A percentile compares a stretch with the other conserved stretches of the same genome.
Conservation (phyloP, 2,329 filamentous ascomycete genomes). For the Lasiodiplodia gonubiensis region DNA sequence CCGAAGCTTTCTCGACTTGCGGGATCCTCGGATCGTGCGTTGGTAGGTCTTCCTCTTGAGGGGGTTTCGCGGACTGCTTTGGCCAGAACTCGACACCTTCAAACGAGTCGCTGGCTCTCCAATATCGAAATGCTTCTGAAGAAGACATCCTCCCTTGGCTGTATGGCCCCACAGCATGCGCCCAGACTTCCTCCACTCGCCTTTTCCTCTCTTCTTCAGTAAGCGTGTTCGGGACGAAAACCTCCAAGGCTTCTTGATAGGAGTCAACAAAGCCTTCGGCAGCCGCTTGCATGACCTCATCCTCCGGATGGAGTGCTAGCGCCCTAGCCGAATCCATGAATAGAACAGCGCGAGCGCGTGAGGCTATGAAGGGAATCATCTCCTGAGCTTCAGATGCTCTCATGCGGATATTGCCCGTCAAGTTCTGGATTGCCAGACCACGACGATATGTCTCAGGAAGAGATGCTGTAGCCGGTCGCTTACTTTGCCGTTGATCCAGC, state of each 20-base stretch:
- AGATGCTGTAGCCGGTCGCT: conserved; percentile 34
- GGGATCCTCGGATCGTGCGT: conserved; percentile 31
- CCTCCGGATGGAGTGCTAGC: conserved; percentile 33
- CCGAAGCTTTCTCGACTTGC: conserved; percentile 29
- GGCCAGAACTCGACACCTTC: conserved; percentile 3
- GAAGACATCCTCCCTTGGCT: conserved; percentile 37
- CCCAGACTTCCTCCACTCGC: conserved; percentile 37
- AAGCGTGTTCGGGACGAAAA: conserved; percentile 32
- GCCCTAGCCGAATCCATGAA: conserved; percentile 35
- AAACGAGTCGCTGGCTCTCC: conserved; percentile 30
- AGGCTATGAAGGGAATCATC: conserved; percentile 38
- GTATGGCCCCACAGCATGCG: conserved; percentile 38
- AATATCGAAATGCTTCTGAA: conserved; percentile 41
- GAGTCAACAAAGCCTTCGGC: conserved; percentile 45
- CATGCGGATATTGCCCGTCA: conserved; percentile 35
- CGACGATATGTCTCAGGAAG: conserved; percentile 41
- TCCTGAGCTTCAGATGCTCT: conserved; percentile 27
- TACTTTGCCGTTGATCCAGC: conserved; percentile 35
- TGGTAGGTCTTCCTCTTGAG: neutral
- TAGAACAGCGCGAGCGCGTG: conserved; percentile 33
- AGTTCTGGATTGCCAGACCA: conserved; percentile 43
- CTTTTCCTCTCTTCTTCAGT: neutral
- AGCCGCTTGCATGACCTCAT: conserved; percentile 36
- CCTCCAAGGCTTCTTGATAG: conserved; percentile 38
- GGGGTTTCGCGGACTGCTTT: neutral